Conservation (phyloP, 2,329 filamentous ascomycete genomes). For the Aureobasidium vineae region DNA sequence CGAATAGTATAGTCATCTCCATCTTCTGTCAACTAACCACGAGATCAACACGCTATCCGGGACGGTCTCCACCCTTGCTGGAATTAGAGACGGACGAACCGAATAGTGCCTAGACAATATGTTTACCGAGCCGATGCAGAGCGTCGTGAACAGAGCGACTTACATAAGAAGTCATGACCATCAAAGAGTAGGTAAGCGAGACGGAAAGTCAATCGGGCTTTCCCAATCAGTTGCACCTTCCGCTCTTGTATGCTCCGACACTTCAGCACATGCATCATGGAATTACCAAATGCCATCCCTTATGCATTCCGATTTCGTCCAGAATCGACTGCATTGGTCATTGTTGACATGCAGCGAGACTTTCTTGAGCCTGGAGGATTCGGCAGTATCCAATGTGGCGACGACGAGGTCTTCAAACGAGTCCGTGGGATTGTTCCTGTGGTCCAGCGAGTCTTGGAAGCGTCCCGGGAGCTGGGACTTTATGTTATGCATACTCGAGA, state of each 20-base stretch:
- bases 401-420: conserved; percentile 39
- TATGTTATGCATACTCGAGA: conserved; percentile 52
- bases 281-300: not conserved
- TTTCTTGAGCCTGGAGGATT: conserved; percentile 53
- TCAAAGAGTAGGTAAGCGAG: not conserved
- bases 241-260: not conserved
- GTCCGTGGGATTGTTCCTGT: conserved; percentile 34
- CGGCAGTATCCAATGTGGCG: conserved; percentile 50
- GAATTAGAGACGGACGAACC: too few species aligned
- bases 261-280: not conserved
- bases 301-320: conserved; percentile 52
- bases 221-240: not conserved
- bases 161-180: not conserved
- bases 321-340: conserved; percentile 49
- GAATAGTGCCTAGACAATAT: too few species aligned
- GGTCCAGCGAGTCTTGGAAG: conserved; percentile 41
- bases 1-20: too few species aligned
- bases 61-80: too few species aligned
- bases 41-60: too few species aligned
- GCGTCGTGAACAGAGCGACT: not conserved
- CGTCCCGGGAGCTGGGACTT: conserved; percentile 46
- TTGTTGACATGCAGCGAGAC: conserved; percentile 55
- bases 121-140: not conserved
- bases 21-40: too few species aligned
- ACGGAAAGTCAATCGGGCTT: not conserved